A percentile compares a stretch with the other conserved stretches of the same genome.
Evolutionary conservation across 441 rosid genomes (phyloP).

Genomic region (Pelargonium myrrhifolium): DNA sequence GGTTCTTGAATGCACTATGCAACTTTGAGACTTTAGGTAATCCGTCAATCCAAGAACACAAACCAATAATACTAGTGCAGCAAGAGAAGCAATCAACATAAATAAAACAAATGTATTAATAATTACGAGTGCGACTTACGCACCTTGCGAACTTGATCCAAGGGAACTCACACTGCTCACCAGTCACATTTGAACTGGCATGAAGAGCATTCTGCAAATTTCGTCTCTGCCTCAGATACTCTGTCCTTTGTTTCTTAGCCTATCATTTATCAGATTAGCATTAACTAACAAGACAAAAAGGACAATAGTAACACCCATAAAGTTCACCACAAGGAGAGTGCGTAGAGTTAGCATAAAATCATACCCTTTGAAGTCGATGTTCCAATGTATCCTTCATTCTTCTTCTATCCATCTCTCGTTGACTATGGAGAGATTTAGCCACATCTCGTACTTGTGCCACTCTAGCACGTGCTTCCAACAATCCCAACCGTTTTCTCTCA

Average conservation of each 20-base stretch:
- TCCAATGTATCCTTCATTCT: constrained; percentile 75
- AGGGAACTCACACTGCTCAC: constrained; percentile 64
- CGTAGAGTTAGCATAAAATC: constrained; percentile 14
- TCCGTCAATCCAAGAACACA: neutral
- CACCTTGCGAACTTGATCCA: constrained; percentile 71
- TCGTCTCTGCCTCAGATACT: constrained; percentile 79
- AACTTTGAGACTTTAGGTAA: neutral
- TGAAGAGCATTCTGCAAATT: constrained; percentile 45
- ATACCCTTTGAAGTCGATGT: constrained; percentile 78
- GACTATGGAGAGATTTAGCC: constrained; percentile 63
- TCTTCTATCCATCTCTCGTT: constrained; percentile 86
- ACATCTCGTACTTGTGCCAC: constrained; percentile 59
- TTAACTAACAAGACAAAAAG: constrained; percentile 12
- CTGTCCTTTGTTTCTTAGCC: constrained; percentile 89
- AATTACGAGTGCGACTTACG: neutral
- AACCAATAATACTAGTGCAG: neutral
- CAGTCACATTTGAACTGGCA: constrained; percentile 27
- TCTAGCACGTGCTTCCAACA: constrained; percentile 84
- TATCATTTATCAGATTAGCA: constrained; percentile 21
- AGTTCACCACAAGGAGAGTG: neutral
- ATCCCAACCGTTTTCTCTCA: constrained; percentile 75
- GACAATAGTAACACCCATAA: neutral
- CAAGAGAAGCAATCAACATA: neutral
- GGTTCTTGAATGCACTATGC: neutral
- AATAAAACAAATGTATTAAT: neutral